Conservation (phyloP, 2,329 filamentous ascomycete species). For the Cercospora citrullina region DNA sequence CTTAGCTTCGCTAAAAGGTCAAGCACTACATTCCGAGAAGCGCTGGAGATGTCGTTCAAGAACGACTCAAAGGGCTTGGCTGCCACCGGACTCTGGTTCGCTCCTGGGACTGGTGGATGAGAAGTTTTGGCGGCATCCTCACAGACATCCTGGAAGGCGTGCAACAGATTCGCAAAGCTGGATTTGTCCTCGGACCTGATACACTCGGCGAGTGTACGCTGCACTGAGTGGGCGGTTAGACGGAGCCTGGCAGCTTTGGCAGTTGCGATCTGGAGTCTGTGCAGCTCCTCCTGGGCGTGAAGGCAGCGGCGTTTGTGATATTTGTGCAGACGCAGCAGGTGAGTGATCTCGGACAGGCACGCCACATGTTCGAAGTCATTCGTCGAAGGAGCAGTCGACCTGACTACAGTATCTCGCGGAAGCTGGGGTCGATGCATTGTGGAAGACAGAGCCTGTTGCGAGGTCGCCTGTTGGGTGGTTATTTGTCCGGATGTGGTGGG, state of each 20-base stretch:
- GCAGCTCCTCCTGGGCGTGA: slow-evolving; percentile 70
- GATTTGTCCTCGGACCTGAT: slow-evolving; percentile 79
- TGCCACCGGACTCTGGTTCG: slow-evolving; percentile 66
- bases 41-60: slow-evolving; percentile 70
- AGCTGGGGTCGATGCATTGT: slow-evolving; percentile 16
- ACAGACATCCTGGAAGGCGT: slow-evolving; percentile 73
- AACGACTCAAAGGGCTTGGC: slow-evolving; percentile 43
- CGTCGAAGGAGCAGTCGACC: slow-evolving; percentile 2
- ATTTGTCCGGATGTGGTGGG: slow-evolving; percentile 13
- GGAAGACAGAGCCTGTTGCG: slow-evolving; percentile 13
- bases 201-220: slow-evolving; percentile 73
- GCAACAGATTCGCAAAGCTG: slow-evolving; percentile 71
- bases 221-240: slow-evolving; percentile 71
- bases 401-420: slow-evolving; percentile 3
- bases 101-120: slow-evolving; percentile 3
- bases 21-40: slow-evolving; percentile 72
- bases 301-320: slow-evolving; percentile 80
- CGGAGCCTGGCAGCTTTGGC: slow-evolving; percentile 73
- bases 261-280: slow-evolving; percentile 72
- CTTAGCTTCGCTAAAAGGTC: slow-evolving; percentile 79
- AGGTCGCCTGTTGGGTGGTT: slow-evolving; percentile 8
- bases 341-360: slow-evolving; percentile 69
- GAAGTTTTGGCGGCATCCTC: slow-evolving; percentile 69
- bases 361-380: slow-evolving; percentile 11
- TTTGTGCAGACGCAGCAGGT: slow-evolving; percentile 73